Percentiles rank a stretch among this genome's conserved stretches.
Evolutionary conservation across 345 rosid species (phyloP).

Genomic region (Cardamine chenopodiifolia): DNA sequence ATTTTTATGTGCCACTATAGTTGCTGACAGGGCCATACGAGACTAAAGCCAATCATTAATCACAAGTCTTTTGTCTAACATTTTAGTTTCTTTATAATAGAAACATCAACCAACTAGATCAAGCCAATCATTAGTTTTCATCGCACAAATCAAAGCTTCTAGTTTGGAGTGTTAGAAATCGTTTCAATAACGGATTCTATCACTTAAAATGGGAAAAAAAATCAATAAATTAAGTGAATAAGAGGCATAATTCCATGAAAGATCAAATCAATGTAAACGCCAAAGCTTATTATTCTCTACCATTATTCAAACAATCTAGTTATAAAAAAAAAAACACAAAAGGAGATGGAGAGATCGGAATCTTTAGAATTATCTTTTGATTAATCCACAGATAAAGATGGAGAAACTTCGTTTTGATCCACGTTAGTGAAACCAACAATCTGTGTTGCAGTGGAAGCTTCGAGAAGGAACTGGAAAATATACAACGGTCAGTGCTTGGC

Average conservation of each 20-base stretch:
- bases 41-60: not conserved
- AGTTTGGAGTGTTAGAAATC: not conserved
- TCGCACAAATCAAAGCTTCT: not conserved
- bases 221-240: not conserved
- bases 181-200: not conserved
- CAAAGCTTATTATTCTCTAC: conserved; percentile 31
- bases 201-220: not conserved
- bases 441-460: conserved; percentile 3
- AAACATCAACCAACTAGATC: no score
- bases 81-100: no score
- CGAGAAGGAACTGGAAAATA: not conserved
- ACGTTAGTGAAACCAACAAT: conserved; percentile 6
- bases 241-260: conserved; percentile 7
- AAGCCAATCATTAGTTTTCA: no score
- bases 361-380: conserved; percentile 21
- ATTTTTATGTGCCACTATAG: not conserved
- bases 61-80: not conserved
- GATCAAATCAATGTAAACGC: not conserved
- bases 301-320: conserved; percentile 16
- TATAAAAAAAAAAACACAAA: not conserved
- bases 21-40: not conserved
- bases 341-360: not conserved
- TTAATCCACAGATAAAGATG: not conserved
- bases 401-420: not conserved
- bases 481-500: conserved; percentile 60